phyloP scores from a whole-genome alignment of 1,139 yeast species.

The Candida glucosophila region DNA sequence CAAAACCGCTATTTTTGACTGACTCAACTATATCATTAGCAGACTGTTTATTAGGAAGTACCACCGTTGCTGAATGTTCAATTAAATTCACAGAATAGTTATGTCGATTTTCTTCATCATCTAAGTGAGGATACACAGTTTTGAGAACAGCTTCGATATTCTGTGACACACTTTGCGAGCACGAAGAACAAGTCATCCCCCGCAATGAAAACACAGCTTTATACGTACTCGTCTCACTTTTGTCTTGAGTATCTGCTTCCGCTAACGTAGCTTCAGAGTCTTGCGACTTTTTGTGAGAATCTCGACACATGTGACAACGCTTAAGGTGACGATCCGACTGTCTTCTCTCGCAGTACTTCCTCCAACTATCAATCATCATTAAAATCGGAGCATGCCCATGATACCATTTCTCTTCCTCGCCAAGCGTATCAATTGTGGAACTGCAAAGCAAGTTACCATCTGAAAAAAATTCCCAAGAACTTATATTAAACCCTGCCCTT shows the following conservation, averaged over 20 bases:
- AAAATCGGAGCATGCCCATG: no score
- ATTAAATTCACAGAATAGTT: constrained; percentile 34
- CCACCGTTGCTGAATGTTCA: constrained; percentile 35
- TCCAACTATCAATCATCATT: constrained; percentile 8
- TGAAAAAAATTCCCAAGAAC: constrained; percentile 23
- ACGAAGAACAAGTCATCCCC: constrained; percentile 64
- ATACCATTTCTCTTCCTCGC: no score
- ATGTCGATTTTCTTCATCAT: no score
- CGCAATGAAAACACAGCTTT: constrained; percentile 48
- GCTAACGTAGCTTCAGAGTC: no score
- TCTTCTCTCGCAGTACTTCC: constrained; percentile 7
- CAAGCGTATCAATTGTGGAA: no score
- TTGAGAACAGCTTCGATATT: constrained; percentile 32
- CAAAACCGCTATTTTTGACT: constrained; percentile 50
- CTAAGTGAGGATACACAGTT: no score
- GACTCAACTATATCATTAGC: constrained; percentile 40
- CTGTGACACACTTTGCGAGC: constrained; percentile 39
- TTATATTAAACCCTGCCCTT: constrained; percentile 22
- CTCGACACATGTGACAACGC: constrained; percentile 24
- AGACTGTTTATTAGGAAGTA: constrained; percentile 42
- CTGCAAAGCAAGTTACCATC: constrained; percentile 13
- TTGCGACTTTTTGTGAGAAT: no score
- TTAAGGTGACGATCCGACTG: constrained; percentile 17
- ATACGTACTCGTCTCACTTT: constrained; percentile 18
- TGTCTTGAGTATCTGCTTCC: constrained; percentile 19